phyloP scores from a whole-genome alignment of 106 monocot species.

The Phalaenopsis equestris region DNA sequence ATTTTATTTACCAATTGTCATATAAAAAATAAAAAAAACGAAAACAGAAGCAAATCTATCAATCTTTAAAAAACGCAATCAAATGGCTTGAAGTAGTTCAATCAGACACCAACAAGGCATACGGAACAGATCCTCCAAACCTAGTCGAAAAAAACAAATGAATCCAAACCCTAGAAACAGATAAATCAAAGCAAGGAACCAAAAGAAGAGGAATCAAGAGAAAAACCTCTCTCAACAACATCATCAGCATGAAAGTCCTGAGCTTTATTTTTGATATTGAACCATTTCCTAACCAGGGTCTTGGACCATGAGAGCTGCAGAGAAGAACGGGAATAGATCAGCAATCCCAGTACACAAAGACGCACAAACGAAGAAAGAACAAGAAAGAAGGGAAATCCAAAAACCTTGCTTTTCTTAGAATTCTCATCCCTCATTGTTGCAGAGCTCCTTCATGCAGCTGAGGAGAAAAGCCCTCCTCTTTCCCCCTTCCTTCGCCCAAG shows the following conservation, averaged over 20 bases:
- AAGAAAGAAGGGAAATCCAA: not conserved
- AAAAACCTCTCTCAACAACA: conserved; percentile 50
- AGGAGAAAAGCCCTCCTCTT: not conserved
- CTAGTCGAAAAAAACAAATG: not conserved
- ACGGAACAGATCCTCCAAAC: not conserved
- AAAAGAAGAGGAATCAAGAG: not conserved
- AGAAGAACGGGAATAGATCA: conserved; percentile 14
- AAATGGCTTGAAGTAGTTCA: not conserved
- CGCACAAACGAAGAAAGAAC: not conserved
- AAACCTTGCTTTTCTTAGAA: conserved; percentile 87
- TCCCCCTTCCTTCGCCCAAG: not conserved
- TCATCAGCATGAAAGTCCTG: conserved; percentile 86
- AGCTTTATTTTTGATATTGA: conserved; percentile 93
- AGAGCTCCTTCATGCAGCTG: conserved; percentile 54
- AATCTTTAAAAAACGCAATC: not conserved
- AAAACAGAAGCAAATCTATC: not conserved
- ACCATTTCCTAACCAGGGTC: conserved; percentile 86
- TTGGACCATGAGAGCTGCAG: conserved; percentile 90
- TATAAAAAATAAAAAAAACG: not conserved
- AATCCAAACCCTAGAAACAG: conserved; percentile 10
- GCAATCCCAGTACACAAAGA: conserved; percentile 8
- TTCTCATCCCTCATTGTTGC: conserved; percentile 89
- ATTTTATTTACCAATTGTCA: not conserved
- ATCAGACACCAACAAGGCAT: not conserved
- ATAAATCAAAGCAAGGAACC: not conserved